Percentiles rank a stretch among this genome's conserved stretches.
These are phyloP conservation scores for Pezizomycotina sp. DNA, from an alignment of 2,329 filamentous ascomycete species.

Conservation along the genomic window DNA sequence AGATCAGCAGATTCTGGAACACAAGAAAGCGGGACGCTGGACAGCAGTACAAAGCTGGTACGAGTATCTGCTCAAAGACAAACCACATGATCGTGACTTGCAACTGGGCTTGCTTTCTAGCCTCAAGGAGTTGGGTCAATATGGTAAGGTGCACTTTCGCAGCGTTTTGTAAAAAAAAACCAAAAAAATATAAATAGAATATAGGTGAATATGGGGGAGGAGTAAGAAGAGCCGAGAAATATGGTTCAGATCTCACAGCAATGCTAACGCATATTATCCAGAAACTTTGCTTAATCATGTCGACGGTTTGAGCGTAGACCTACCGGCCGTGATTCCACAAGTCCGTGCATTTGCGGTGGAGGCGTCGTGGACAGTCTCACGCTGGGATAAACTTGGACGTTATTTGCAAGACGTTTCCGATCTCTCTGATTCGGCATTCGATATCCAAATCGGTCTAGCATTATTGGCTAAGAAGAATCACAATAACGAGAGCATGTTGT, in stretches of 20 bases:
- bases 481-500: conserved; percentile 37
- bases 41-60: conserved; percentile 95
- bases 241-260: too few relatives aligned
- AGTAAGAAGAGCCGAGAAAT: too few relatives aligned
- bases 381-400: conserved; percentile 51
- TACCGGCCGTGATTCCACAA: too few relatives aligned
- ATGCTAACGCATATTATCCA: conserved; percentile 31
- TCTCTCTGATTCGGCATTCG: conserved; percentile 50
- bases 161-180: too few relatives aligned
- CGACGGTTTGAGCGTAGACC: conserved; percentile 41
- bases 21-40: conserved; percentile 86
- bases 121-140: conserved; percentile 85
- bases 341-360: conserved; percentile 75
- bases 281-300: conserved; percentile 76
- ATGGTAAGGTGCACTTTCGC: too few relatives aligned
- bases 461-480: conserved; percentile 43
- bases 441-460: conserved; percentile 58
- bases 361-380: conserved; percentile 75
- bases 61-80: conserved; percentile 68
- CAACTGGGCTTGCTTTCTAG: conserved; percentile 76
- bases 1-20: conserved; percentile 81
- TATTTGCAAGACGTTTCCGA: conserved; percentile 34
- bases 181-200: too few relatives aligned
- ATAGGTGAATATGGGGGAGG: too few relatives aligned
- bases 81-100: conserved; percentile 57